Conservation (phyloP, 1,139 yeast species). For the Scheffersomyces illinoinensis region DNA sequence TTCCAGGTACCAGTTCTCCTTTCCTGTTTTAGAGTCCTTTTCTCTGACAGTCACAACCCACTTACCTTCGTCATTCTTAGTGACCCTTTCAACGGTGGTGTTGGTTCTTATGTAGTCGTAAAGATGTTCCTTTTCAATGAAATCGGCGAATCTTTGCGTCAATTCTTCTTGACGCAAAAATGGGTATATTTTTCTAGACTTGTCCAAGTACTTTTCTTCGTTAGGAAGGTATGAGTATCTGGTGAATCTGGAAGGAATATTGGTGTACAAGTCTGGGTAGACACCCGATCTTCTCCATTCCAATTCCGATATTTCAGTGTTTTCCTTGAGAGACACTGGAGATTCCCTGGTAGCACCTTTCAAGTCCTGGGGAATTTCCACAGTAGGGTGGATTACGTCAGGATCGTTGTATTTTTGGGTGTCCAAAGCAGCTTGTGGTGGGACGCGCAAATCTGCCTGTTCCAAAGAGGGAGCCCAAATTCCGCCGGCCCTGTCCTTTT, state of each 20-base stretch:
- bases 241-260: conserved; percentile 45
- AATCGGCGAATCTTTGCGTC: conserved; percentile 29
- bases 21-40: not conserved
- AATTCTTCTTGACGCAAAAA: conserved; percentile 44
- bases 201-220: conserved; percentile 27
- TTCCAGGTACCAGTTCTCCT: conserved; percentile 8
- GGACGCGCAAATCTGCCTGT: conserved; percentile 25
- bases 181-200: conserved; percentile 32
- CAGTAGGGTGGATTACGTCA: conserved; percentile 23
- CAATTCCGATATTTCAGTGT: conserved; percentile 16
- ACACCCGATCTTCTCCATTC: conserved; percentile 47
- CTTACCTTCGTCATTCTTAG: conserved; percentile 26
- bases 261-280: conserved; percentile 45
- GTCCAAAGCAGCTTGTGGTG: conserved; percentile 30
- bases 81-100: conserved; percentile 40
- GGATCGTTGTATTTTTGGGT: conserved; percentile 29
- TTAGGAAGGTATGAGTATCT: conserved; percentile 41
- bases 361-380: conserved; percentile 17
- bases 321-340: conserved; percentile 16
- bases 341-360: conserved; percentile 13
- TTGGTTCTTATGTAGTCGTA: conserved; percentile 34
- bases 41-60: conserved; percentile 40
- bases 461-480: conserved; percentile 32
- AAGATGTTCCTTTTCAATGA: conserved; percentile 30
- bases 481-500: conserved; percentile 33